phyloP scores from a whole-genome alignment of 2,329 filamentous ascomycete genomes.

The Knufia petricola region DNA sequence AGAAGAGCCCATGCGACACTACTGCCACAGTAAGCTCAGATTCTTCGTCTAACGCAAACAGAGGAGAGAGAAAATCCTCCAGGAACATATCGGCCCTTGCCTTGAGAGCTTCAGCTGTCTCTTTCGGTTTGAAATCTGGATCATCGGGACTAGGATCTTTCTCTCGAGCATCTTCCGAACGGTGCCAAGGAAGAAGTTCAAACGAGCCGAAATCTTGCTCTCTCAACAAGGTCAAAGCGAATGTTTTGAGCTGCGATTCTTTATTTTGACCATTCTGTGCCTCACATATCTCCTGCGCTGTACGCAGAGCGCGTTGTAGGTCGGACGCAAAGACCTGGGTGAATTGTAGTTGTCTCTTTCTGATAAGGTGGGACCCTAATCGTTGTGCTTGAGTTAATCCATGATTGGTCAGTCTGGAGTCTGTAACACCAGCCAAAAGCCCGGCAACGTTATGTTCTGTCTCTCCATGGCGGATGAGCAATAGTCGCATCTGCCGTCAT shows the following conservation, averaged over 20 bases:
- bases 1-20: slow-evolving; percentile 75
- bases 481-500: slow-evolving; percentile 46
- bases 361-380: slow-evolving; percentile 57
- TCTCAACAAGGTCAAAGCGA: slow-evolving; percentile 23
- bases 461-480: slow-evolving; percentile 79
- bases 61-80: slow-evolving; percentile 50
- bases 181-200: slow-evolving; percentile 27
- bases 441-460: slow-evolving; percentile 77
- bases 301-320: slow-evolving; percentile 62
- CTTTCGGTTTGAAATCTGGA: slow-evolving; percentile 47
- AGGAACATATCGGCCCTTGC: slow-evolving; percentile 58
- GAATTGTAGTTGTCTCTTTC: slow-evolving; percentile 51
- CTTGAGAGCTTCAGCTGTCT: slow-evolving; percentile 59
- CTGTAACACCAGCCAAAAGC: slow-evolving; percentile 58
- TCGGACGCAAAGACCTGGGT: slow-evolving; percentile 69
- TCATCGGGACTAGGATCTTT: slow-evolving; percentile 24
- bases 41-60: slow-evolving; percentile 35
- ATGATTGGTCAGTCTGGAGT: slow-evolving; percentile 72
- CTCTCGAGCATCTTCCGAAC: slow-evolving; percentile 12
- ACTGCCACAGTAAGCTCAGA: slow-evolving; percentile 45
- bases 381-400: slow-evolving; percentile 68
- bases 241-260: slow-evolving; percentile 4
- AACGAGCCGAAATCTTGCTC: slow-evolving; percentile 35
- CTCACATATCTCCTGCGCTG: slow-evolving; percentile 56
- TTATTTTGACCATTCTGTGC: slow-evolving; percentile 35